Conservation (phyloP, 106 monocot species). For the Alisma plantagoaquatica region DNA sequence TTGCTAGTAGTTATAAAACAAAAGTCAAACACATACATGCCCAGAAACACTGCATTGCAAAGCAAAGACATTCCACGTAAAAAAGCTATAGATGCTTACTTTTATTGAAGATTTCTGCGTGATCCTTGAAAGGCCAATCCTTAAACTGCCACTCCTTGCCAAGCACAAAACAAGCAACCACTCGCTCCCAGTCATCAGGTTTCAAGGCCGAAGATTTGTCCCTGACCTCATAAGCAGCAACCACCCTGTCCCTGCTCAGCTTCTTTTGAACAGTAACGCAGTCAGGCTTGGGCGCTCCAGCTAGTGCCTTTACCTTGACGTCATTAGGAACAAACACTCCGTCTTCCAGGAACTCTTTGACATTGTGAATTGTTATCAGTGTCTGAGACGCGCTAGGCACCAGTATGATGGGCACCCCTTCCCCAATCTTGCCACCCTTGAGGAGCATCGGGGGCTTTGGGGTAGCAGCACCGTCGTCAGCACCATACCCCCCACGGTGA, state of each 20-base stretch:
- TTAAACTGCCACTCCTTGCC: constrained; percentile 99
- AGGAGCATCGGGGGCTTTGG: constrained; percentile 53
- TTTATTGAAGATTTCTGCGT: constrained; percentile 94
- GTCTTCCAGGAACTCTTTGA: constrained; percentile 93
- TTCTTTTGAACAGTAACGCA: constrained; percentile 97
- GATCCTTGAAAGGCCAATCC: constrained; percentile 97
- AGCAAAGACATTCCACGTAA: too few species aligned
- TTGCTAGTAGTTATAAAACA: too few species aligned
- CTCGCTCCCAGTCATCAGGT: constrained; percentile 88
- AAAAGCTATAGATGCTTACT: constrained; percentile 27
- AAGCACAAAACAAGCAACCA: constrained; percentile 90
- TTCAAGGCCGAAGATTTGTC: constrained; percentile 76
- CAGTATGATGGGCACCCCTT: constrained; percentile 92
- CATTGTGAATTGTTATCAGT: constrained; percentile 95
- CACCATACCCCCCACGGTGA: constrained; percentile 7
- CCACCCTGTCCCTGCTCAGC: constrained; percentile 71
- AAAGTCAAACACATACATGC: too few species aligned
- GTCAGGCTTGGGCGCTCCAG: constrained; percentile 59
- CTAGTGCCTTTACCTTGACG: constrained; percentile 56
- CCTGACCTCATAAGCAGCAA: constrained; percentile 86
- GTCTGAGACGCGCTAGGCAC: constrained; percentile 98
- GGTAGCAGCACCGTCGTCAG: constrained; percentile 4
- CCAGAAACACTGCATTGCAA: too few species aligned
- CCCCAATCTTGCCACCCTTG: constrained; percentile 63
- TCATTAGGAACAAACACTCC: constrained; percentile 87